Evolutionary conservation across 371 early-diverging fungal species (phyloP), one percentile per base, ranked within the genome.

Genomic region (Umbelopsis sp.): DNA sequence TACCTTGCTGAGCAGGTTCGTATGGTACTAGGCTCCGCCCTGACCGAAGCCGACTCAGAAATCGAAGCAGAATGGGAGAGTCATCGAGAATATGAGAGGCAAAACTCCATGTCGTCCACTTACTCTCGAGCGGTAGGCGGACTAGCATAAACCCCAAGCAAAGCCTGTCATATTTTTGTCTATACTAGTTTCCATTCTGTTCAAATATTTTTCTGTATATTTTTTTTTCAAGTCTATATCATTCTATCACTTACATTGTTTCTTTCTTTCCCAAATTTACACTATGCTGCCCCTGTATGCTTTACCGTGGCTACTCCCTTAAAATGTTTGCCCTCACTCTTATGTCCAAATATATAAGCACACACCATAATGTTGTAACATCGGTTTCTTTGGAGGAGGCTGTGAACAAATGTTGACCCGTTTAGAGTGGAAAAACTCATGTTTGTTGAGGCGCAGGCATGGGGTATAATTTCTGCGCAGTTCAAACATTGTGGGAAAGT

Each of bases 21-120:
- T 38, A 7, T 37, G 22, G 67, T 74, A 12, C 66, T 74, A 14
- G 74, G 74, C 4, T 65, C 71, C 3, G 44, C 71, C 22, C 24
- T 74, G 66, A 69, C 67, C 8, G 71, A 74, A 38, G 71, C 69
- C 20, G 74, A 74, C 44, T 63, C 65, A 50, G 74, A 74, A 62
- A 74, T 74, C 32, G 74, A 74, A 44, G 32, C 65, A 25, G 74
- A 74, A 52, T 74, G 74, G 74, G 74, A 74, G 44, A 66, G 5
- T 6, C 71, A 74, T 68, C 74, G 71, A 4, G 50, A 66, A 44
- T 0, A 12, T 18, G 35, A 35, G 18, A 29, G 57, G 29, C 57
- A 57, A 18, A 57, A 32, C 57, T 57, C 57, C 3, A 10, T 35
- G 35, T 8, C 57, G 22, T 35, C 35, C 7, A 35, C 35, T n/a